Conservation (phyloP, 441 rosid genomes). For the Populus tomentosa region DNA sequence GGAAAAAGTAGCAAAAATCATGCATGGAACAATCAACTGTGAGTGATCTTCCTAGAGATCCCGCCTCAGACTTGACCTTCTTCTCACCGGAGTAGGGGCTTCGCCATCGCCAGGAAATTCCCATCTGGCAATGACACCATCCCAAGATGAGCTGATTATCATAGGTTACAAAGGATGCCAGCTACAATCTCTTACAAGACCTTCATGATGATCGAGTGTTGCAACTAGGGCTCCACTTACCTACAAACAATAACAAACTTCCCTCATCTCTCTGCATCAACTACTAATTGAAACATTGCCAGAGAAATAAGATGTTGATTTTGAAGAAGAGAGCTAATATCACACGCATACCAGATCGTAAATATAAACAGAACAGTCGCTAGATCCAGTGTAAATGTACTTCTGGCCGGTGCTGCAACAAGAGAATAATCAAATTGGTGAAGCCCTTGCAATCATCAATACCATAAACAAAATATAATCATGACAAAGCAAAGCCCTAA, state of each 20-base stretch:
- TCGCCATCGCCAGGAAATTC: conserved; percentile 47
- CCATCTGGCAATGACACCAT: conserved; percentile 65
- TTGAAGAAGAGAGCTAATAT: background rate
- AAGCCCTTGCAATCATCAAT: background rate
- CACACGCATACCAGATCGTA: conserved; percentile 50
- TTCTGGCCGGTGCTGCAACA: conserved; percentile 65
- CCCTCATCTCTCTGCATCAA: background rate
- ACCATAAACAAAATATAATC: background rate
- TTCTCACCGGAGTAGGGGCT: conserved; percentile 14
- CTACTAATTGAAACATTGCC: background rate
- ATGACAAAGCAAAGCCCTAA: background rate
- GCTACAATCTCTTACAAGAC: conserved; percentile 76
- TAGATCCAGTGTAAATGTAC: conserved; percentile 65
- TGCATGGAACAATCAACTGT: background rate
- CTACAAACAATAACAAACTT: conserved; percentile 22
- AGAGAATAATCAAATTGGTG: conserved; percentile 11
- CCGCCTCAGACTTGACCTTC: background rate
- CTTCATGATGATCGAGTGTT: conserved; percentile 40
- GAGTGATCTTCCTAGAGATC: background rate
- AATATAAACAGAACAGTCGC: conserved; percentile 41
- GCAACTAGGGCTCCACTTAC: conserved; percentile 64
- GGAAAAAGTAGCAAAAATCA: background rate
- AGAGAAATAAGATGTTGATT: background rate
- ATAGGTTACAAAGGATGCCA: conserved; percentile 82
- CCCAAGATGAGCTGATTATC: conserved; percentile 85